Percentiles rank a stretch among this genome's conserved stretches.
These are phyloP conservation scores for Aspergillus funiculosus DNA, from an alignment of 495 filamentous ascomycete genomes.

Conservation along the genomic window DNA sequence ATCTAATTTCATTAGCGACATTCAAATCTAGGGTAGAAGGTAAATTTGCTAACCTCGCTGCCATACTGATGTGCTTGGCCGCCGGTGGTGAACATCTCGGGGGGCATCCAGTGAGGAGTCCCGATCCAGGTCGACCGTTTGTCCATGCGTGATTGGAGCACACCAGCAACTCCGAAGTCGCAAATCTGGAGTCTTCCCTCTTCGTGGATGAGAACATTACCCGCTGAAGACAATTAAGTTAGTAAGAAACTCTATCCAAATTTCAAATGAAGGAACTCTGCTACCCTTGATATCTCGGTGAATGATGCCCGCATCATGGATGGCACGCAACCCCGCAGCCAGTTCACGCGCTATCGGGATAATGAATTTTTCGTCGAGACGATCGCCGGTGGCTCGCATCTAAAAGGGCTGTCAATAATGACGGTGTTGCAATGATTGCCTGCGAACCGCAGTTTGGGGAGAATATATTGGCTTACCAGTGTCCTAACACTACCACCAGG, in stretches of 20 bases:
- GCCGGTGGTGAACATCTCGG: constrained; percentile 61
- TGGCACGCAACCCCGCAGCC: constrained; percentile 73
- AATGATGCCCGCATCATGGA: constrained; percentile 88
- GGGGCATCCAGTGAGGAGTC: constrained; percentile 96
- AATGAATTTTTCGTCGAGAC: constrained; percentile 81
- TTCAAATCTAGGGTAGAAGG: background rate
- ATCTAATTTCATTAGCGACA: constrained; percentile 46
- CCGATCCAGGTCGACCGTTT: constrained; percentile 92
- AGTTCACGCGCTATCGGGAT: constrained; percentile 85
- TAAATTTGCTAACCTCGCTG: constrained; percentile 41
- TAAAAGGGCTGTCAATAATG: too few relatives aligned
- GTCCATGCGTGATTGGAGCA: constrained; percentile 74
- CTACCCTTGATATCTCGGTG: constrained; percentile 95
- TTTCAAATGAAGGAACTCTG: background rate
- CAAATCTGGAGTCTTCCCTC: constrained; percentile 83
- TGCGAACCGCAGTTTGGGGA: constrained; percentile 3
- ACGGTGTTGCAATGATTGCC: too few relatives aligned
- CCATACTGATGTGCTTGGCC: constrained; percentile 48
- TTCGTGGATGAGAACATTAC: constrained; percentile 87
- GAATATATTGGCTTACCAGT: constrained; percentile 45
- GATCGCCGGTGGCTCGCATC: constrained; percentile 59
- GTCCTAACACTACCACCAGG: constrained; percentile 94
- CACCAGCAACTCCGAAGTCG: constrained; percentile 90
- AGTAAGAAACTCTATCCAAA: constrained; percentile 1
- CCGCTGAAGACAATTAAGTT: constrained; percentile 48